Conservation (phyloP, 2,329 filamentous ascomycete genomes). For the Fusarium chaquense region DNA sequence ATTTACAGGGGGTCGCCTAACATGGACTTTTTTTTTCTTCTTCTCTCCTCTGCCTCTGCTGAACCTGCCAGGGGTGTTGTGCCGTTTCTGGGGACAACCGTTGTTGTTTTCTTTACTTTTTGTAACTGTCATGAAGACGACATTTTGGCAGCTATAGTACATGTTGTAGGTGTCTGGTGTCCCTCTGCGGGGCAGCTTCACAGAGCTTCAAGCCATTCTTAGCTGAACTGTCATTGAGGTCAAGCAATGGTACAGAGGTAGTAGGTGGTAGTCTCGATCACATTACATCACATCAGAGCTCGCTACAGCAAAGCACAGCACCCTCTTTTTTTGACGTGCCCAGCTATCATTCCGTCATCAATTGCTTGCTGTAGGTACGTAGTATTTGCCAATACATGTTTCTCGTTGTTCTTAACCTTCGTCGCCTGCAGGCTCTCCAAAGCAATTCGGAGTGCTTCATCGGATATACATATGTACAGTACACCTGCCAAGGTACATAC, state of each 20-base stretch:
- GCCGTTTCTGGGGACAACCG: slow-evolving; percentile 36
- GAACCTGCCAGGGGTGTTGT: slow-evolving; percentile 18
- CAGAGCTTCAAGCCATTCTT: slow-evolving; percentile 13
- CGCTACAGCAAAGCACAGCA: slow-evolving; percentile 14
- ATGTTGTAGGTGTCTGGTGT: not conserved
- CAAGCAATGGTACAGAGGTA: not conserved
- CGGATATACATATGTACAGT: slow-evolving; percentile 21
- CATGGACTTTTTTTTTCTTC: slow-evolving; percentile 23
- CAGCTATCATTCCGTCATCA: slow-evolving; percentile 35
- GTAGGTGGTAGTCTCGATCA: not conserved
- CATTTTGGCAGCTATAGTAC: not conserved
- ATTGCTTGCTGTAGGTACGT: slow-evolving; percentile 1
- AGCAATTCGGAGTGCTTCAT: not conserved
- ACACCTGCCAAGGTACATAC: not conserved
- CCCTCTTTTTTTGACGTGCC: slow-evolving; percentile 23
- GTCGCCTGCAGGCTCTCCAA: not conserved
- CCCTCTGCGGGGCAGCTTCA: slow-evolving; percentile 21
- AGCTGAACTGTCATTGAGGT: slow-evolving; percentile 14
- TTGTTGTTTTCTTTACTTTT: slow-evolving; percentile 25
- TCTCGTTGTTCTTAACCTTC: not conserved
- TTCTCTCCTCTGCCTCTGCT: not conserved
- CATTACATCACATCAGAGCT: slow-evolving; percentile 31
- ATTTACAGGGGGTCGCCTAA: slow-evolving; percentile 31
- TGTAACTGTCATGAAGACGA: slow-evolving; percentile 20
- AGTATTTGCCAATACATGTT: not conserved